These are phyloP conservation scores for Xylaria sp. DNA, from an alignment of 2,329 filamentous ascomycete genomes.

Conservation along the genomic window DNA sequence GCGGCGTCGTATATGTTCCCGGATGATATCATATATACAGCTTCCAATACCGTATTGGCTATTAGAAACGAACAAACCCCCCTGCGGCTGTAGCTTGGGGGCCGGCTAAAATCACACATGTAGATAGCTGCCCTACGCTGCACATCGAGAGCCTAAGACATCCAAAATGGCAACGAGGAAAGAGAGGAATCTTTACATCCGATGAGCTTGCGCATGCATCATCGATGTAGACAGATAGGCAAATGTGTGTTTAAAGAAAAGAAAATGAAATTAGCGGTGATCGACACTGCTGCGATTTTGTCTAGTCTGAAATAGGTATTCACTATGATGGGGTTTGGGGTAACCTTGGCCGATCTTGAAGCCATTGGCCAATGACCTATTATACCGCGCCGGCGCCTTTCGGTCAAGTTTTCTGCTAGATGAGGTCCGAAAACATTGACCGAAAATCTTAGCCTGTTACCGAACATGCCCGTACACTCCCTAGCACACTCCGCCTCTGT, in stretches of 20 bases:
- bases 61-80: slow-evolving; percentile 14
- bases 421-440: slow-evolving; percentile 32
- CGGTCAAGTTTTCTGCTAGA: slow-evolving; percentile 42
- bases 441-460: slow-evolving; percentile 36
- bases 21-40: slow-evolving; percentile 23
- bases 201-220: slow-evolving; percentile 19
- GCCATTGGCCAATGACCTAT: slow-evolving; percentile 49
- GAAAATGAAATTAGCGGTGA: slow-evolving; percentile 21
- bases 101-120: slow-evolving; percentile 27
- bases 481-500: slow-evolving; percentile 18
- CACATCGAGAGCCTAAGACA: slow-evolving; percentile 1
- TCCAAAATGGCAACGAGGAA: slow-evolving; percentile 12
- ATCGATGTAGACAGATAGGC: slow-evolving; percentile 2
- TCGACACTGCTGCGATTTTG: slow-evolving; percentile 23
- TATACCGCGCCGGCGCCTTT: slow-evolving; percentile 45
- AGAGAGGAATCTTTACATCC: slow-evolving; percentile 21
- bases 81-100: slow-evolving; percentile 5
- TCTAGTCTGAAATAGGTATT: slow-evolving; percentile 30
- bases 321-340: slow-evolving; percentile 41
- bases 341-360: slow-evolving; percentile 45
- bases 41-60: slow-evolving; percentile 10
- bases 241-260: slow-evolving; percentile 13
- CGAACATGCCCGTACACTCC: slow-evolving; percentile 23
- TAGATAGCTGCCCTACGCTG: slow-evolving; percentile 14
- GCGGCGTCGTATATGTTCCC: slow-evolving; percentile 3